Conservation (phyloP, 2,329 filamentous ascomycete genomes). For the Phialophora macrospora region DNA sequence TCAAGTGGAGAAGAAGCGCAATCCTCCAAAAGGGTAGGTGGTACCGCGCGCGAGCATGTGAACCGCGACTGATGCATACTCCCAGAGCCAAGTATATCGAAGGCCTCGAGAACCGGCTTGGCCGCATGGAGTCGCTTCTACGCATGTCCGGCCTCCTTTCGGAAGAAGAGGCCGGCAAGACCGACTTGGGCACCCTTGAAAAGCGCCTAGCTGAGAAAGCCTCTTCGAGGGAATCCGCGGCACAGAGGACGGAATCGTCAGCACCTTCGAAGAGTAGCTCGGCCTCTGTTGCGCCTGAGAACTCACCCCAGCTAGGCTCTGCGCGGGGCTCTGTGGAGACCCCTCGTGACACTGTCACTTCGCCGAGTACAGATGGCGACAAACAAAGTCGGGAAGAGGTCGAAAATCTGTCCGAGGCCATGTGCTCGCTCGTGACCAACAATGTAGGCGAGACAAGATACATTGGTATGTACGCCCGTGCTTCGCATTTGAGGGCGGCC, state of each 20-base stretch:
- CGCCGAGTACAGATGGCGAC: conserved; percentile 33
- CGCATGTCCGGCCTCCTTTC: conserved; percentile 83
- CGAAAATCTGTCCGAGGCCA: conserved; percentile 92
- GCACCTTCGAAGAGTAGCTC: conserved; percentile 24
- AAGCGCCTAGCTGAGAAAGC: conserved; percentile 67
- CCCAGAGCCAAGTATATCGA: conserved; percentile 94
- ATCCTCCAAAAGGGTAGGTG: conserved; percentile 89
- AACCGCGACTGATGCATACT: conserved; percentile 10
- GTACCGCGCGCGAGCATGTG: not conserved
- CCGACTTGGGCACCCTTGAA: conserved; percentile 85
- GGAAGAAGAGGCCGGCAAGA: conserved; percentile 82
- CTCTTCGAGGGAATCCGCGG: conserved; percentile 37
- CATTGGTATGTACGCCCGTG: conserved; percentile 68
- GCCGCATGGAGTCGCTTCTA: conserved; percentile 92
- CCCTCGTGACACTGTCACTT: conserved; percentile 42
- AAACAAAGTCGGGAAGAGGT: conserved; percentile 64
- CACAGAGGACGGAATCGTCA: conserved; percentile 33
- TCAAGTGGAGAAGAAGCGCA: conserved; percentile 97
- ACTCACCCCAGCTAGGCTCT: conserved; percentile 26
- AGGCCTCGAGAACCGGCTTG: conserved; percentile 88
- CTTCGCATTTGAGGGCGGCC: conserved; percentile 26
- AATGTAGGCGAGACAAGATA: conserved; percentile 93
- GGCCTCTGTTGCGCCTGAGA: conserved; percentile 24
- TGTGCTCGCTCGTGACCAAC: conserved; percentile 97
- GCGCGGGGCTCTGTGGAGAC: conserved; percentile 37